Base-by-base conservation (phyloP, 371 early-diverging fungal genomes). In the Coemansia sp. region DNA sequence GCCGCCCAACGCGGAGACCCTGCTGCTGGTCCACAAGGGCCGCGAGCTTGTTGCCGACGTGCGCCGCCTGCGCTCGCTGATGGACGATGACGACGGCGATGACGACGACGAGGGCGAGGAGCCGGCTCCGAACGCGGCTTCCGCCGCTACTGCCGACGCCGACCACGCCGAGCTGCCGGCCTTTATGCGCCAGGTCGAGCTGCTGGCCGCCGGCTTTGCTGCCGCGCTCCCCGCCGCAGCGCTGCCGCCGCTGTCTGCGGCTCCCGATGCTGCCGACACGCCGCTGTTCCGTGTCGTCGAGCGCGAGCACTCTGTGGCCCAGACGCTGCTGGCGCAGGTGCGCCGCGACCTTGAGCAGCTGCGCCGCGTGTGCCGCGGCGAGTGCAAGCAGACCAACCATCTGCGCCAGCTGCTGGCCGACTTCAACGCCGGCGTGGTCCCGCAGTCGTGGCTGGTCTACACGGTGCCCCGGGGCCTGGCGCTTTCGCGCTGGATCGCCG, bases 1-100 rank as follows among this genome's bases (percentile, higher is more conserved):
- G 49, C 97, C 97, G n/a, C 75, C 83, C 14, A 93, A 94, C 68
- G 97, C 99, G 12, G 98, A 98, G 75, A 88, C 86, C 55, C 89
- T 96, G 30, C 82, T 98, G 35, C 83, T 94, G 61, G 88, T 90
- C 11, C 79, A 83, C 42, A 86, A 87, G 78, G 89, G 88, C 35
- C 81, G 86, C 45, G 83, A 81, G 5, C 84, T 94, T 83, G 68
- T 97, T 16, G 80, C 83, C 58, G 95, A 93, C 75, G 88, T 93
- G 14, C 87, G 90, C 53, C 87, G 88, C 79, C 87, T 97, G 85
- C 90, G 88, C 81, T 85, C 84, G 39, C 77, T 90, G 20, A 82
- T 84, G 51, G 94, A 94, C 61, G 94, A 94, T 54, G 94, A 94
- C 53, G 91, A 89, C 26, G 26, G 26, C 26, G 26, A 26, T 26